Evolutionary conservation across 768 basidiomycete species (phyloP), one percentile per base, ranked within the genome.

Genomic region (Suillus brevipes): DNA sequence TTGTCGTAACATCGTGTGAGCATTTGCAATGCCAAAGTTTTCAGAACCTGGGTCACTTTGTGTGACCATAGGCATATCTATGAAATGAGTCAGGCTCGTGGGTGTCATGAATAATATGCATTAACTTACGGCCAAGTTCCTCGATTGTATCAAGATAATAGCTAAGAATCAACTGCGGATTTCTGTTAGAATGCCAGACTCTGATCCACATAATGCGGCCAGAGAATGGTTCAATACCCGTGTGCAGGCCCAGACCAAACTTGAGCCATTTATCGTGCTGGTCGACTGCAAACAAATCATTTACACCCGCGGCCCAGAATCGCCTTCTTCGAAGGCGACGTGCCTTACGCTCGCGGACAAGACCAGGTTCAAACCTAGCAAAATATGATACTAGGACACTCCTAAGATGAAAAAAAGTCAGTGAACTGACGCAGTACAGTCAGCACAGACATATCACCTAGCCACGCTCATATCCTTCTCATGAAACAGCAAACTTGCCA

Each of bases 241-340:
- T 64, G 69, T 84, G 79, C 0, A 80, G 67, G 36, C 65, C 71
- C 0, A 83, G 70, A 0, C 80, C 78, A 68, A 77, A 83, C 7
- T 68, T 66, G 40, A 71, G 69, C 79, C 78, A 83, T 61, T 84
- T 84, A 62, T 84, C 79, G 65, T 84, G 81, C 65, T 84, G 83
- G 60, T 84, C 80, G 23, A 77, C 61, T 6, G 72, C 61, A 66
- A 73, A 70, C 0, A 80, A 28, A 47, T 83, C 78, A 55, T 76
- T 82, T 0, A 80, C 72, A 6, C 83, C 82, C 14, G 82, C 80
- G 6, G 78, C 70, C 67, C 70, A 80, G 64, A 78, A 83, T 0
- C 65, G 65, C 12, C 70, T 70, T 0, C 77, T 70, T 28, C 70
- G 69, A 18, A 42, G 42, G 42, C 42, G 5, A 42, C 38, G 13